phyloP scores from a whole-genome alignment of 1,284 basidiomycete species.

The Pseudozyma thailandica region DNA sequence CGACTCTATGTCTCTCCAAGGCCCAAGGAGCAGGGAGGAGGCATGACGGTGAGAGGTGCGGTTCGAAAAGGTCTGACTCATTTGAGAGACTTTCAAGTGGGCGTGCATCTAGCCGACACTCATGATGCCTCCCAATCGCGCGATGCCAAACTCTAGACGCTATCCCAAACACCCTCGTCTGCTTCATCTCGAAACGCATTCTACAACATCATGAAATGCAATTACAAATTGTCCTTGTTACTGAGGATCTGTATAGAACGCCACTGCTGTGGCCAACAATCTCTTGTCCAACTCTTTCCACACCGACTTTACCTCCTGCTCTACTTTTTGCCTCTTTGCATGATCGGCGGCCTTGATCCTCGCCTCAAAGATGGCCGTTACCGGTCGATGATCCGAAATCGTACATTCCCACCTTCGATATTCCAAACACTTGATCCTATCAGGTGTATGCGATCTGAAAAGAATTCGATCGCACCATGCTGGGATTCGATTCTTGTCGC shows the following conservation, averaged over 20 bases:
- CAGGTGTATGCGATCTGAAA: slow-evolving; percentile 76
- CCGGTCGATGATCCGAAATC: slow-evolving; percentile 67
- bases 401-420: slow-evolving; percentile 66
- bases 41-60: slow-evolving; percentile 54
- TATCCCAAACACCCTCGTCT: neutral
- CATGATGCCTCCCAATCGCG: neutral
- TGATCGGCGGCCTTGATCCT: slow-evolving; percentile 42
- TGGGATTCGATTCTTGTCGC: slow-evolving; percentile 86
- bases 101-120: slow-evolving; percentile 25
- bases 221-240: slow-evolving; percentile 1
- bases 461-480: slow-evolving; percentile 97
- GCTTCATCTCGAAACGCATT: neutral
- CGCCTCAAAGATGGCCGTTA: slow-evolving; percentile 53
- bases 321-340: slow-evolving; percentile 8
- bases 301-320: slow-evolving; percentile 18
- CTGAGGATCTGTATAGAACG: slow-evolving; percentile 27
- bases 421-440: slow-evolving; percentile 69
- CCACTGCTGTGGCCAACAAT: slow-evolving; percentile 11
- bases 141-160: slow-evolving; percentile 17
- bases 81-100: slow-evolving; percentile 53
- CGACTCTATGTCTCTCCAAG: slow-evolving; percentile 58
- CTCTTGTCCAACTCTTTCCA: slow-evolving; percentile 23
- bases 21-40: slow-evolving; percentile 47
- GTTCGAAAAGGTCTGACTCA: slow-evolving; percentile 41
- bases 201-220: neutral